Evolutionary conservation across 371 early-diverging fungal genomes (phyloP).

Genomic region (Mucor piriformis): DNA sequence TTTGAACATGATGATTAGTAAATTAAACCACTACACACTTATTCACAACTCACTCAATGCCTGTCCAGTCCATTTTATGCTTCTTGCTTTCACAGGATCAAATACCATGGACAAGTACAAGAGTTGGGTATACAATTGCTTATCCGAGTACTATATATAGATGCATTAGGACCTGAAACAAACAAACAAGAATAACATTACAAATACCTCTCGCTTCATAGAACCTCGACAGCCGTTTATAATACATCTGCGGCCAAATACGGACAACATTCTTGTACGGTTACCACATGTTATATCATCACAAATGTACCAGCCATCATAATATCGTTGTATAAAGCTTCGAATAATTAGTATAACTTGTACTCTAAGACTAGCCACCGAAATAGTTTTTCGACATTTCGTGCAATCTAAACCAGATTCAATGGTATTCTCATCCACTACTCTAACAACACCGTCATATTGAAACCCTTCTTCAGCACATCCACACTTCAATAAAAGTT

Average conservation of each 20-base stretch:
- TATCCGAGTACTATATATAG: constrained; percentile 48
- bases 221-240: constrained; percentile 69
- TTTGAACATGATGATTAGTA: background rate
- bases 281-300: constrained; percentile 73
- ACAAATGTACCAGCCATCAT: constrained; percentile 74
- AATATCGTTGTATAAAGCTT: constrained; percentile 67
- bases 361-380: constrained; percentile 43
- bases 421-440: constrained; percentile 13
- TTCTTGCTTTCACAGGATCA: constrained; percentile 41
- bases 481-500: constrained; percentile 63
- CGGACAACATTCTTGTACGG: constrained; percentile 70
- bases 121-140: constrained; percentile 53
- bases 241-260: constrained; percentile 75
- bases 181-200: no score
- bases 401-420: constrained; percentile 62
- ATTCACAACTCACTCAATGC: background rate
- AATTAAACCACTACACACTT: background rate
- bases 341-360: constrained; percentile 75
- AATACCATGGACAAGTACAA: constrained; percentile 47
- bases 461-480: constrained; percentile 55
- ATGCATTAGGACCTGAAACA: no score
- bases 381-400: constrained; percentile 56
- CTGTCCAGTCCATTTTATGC: constrained; percentile 6
- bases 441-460: constrained; percentile 62
- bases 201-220: constrained; percentile 68